These are phyloP conservation scores for Datisca glomerata DNA, from an alignment of 306 rosid genomes.

Conservation along the genomic window DNA sequence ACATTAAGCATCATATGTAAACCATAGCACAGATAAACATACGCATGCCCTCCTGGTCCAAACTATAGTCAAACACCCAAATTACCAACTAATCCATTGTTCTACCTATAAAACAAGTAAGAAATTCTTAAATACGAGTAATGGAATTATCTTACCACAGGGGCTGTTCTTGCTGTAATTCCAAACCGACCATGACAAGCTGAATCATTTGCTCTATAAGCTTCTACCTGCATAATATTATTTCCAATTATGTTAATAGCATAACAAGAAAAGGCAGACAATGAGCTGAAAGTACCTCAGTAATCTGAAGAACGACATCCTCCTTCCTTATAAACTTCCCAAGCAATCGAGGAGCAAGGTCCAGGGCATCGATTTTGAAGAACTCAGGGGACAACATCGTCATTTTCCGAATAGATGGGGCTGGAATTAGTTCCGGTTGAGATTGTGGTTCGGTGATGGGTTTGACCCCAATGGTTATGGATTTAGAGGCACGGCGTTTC, in stretches of 20 bases:
- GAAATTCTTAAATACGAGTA: too few relatives aligned
- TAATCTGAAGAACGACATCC: constrained; percentile 78
- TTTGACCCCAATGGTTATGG: constrained; percentile 12
- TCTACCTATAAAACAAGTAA: too few relatives aligned
- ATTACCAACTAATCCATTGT: too few relatives aligned
- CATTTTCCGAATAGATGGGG: constrained; percentile 10
- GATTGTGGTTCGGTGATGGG: constrained; percentile 10
- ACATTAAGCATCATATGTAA: constrained; percentile 64
- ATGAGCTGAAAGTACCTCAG: constrained; percentile 39
- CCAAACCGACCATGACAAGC: constrained; percentile 93
- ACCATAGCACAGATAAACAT: constrained; percentile 84
- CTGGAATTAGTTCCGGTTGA: constrained; percentile 2
- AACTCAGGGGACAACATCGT: constrained; percentile 37
- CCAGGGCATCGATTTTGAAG: constrained; percentile 64
- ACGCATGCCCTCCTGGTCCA: constrained; percentile 88
- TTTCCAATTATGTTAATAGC: too few relatives aligned
- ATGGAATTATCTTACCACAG: constrained; percentile 60
- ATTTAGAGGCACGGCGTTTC: constrained; percentile 15
- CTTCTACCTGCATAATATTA: constrained; percentile 99
- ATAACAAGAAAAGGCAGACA: not conserved
- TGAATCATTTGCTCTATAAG: constrained; percentile 72
- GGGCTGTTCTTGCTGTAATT: constrained; percentile 79
- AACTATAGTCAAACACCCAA: constrained; percentile 32
- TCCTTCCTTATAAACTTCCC: constrained; percentile 78
- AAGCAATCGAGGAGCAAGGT: constrained; percentile 79